These are phyloP conservation scores for Physcomitrellopsis africana DNA, from an alignment of 225 moss, liverwort and hornwort genomes.

Conservation along the genomic window DNA sequence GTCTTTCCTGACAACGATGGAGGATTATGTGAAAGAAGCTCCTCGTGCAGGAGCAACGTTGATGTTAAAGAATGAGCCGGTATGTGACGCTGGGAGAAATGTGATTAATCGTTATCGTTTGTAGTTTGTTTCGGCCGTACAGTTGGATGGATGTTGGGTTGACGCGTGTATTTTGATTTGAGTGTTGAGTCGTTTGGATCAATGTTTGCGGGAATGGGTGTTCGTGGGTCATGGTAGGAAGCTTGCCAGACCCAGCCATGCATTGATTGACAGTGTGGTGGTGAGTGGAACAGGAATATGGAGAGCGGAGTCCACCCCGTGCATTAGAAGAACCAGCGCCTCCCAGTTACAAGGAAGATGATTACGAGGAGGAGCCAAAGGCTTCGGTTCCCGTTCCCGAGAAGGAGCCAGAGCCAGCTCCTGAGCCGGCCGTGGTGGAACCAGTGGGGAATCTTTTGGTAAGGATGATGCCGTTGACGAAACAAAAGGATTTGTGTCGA, in stretches of 20 bases:
- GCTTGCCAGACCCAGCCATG: not conserved
- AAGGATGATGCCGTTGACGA: conserved; percentile 16
- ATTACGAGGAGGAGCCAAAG: conserved; percentile 79
- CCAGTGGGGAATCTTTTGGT: conserved; percentile 90
- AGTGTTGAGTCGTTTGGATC: no score
- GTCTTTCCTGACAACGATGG: conserved; percentile 95
- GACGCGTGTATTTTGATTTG: no score
- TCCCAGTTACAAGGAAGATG: conserved; percentile 73
- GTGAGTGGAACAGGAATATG: conserved; percentile 62
- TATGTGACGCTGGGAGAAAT: conserved; percentile 24
- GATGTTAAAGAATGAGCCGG: conserved; percentile 65
- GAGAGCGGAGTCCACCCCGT: conserved; percentile 59
- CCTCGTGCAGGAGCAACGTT: conserved; percentile 62
- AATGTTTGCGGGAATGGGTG: no score
- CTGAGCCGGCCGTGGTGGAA: conserved; percentile 55
- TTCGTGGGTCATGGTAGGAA: not conserved
- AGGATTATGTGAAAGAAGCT: conserved; percentile 94
- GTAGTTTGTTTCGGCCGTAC: not conserved
- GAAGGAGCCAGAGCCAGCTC: conserved; percentile 53
- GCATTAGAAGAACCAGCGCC: conserved; percentile 51
- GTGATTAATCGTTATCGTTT: not conserved
- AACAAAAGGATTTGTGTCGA: no score
- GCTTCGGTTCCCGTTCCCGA: conserved; percentile 58
- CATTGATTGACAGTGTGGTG: conserved; percentile 5
- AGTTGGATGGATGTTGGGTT: not conserved